phyloP scores from a whole-genome alignment of 2,329 filamentous ascomycete genomes.

The Pyrenophora seminiperda region DNA sequence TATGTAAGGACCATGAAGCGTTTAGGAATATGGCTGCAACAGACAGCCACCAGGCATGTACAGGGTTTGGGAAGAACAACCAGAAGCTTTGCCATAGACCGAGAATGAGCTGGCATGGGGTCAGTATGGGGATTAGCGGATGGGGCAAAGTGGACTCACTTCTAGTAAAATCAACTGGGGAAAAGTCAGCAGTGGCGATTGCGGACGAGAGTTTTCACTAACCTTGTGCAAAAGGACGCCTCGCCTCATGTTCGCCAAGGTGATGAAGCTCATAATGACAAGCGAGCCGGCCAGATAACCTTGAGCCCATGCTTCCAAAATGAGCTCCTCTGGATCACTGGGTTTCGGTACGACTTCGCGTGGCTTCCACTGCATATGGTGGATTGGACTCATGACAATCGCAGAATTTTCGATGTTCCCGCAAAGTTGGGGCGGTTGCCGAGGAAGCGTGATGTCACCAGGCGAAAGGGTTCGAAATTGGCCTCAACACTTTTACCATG shows the following conservation, averaged over 20 bases:
- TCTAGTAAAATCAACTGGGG: slow-evolving; percentile 54
- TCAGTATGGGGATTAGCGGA: slow-evolving; percentile 3
- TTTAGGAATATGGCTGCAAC: slow-evolving; percentile 65
- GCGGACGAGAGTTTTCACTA: slow-evolving; percentile 8
- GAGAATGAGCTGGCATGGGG: slow-evolving; percentile 55
- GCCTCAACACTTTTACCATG: slow-evolving; percentile 27
- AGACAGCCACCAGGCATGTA: slow-evolving; percentile 68
- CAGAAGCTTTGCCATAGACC: slow-evolving; percentile 64
- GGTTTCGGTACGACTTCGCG: slow-evolving; percentile 37
- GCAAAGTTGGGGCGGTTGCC: slow-evolving; percentile 18
- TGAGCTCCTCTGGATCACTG: slow-evolving; percentile 38
- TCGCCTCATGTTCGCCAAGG: slow-evolving; percentile 56
- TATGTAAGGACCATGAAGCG: slow-evolving; percentile 67
- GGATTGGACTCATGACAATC: slow-evolving; percentile 28
- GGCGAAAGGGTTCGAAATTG: slow-evolving; percentile 17
- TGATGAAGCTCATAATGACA: slow-evolving; percentile 56
- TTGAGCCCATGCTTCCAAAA: slow-evolving; percentile 50
- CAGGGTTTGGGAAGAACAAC: slow-evolving; percentile 61
- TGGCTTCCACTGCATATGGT: slow-evolving; percentile 16
- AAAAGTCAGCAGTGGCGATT: slow-evolving; percentile 20
- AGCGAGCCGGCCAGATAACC: slow-evolving; percentile 51
- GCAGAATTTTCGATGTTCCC: slow-evolving; percentile 22
- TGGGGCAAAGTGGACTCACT: slow-evolving; percentile 5
- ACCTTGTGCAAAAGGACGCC: slow-evolving; percentile 56
- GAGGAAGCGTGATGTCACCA: slow-evolving; percentile 31